Evolutionary conservation across 257 asterid genomes (phyloP), one percentile per base, ranked within the genome.

Genomic region (Parsonsia alboflavescens): DNA sequence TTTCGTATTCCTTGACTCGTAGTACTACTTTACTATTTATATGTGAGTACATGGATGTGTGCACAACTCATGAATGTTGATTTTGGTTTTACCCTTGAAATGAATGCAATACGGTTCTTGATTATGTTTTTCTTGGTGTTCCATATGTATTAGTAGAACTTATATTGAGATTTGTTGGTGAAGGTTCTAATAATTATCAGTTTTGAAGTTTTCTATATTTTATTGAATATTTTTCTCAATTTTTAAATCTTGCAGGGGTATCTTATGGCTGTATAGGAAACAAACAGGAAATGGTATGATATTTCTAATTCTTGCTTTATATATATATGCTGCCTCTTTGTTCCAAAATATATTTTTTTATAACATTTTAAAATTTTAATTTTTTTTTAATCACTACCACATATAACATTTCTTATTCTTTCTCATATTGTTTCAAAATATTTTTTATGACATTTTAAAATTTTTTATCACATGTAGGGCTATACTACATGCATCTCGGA

Each of bases 231-330:
- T 67, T 75, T 56, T 2, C n/a, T n/a, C 44, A 46, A 28, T 56
- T 11, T 48, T 65, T 49, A 22, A n/a, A 70, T 33, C 53, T 21
- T 72, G 75, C 91, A 93, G 98, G 91, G 88, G 90, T 63, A 86
- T 92, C 82, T 78, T 92, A 74, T 83, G 83, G 80, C 72, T 92
- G 56, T 87, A 90, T 83, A 84, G 73, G 82, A 83, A 85, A 71
- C 90, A 85, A 86, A 82, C 88, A 70, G 96, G 96, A 73, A 85
- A 87, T 68, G 95, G 97, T 92, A 84, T 45, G 90, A 12, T 54
- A 45, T 45, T 8, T 56, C 57, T 68, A 11, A 39, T n/a, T 17
- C 70, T 39, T 16, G 16, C 26, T 65, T n/a, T 64, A 16, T 39
- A 36, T 64, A 24, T 36, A 19, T 36, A 17, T 39, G 22, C 6